Evolutionary conservation across 768 basidiomycete genomes (phyloP), one percentile per base, ranked within the genome.

Genomic region (Boletus reticulatus): DNA sequence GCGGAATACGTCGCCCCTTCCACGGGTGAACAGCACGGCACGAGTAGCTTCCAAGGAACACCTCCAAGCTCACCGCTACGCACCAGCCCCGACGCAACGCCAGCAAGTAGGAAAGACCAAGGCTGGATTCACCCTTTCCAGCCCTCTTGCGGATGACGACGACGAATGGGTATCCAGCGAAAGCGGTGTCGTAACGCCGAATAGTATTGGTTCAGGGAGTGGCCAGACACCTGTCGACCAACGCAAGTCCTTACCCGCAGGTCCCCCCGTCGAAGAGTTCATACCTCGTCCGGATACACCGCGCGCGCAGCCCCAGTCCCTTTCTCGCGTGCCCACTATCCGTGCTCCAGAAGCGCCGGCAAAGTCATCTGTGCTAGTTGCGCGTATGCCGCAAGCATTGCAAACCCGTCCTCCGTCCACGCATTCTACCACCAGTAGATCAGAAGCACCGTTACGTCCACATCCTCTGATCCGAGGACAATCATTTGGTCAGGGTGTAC

Each of bases 111-210:
- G 57, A 52, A 73, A 73, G 60, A 66, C 71, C 12, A 84, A 82
- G 65, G 64, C 73, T 22, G 85, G 82, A 6, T 88, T 89, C 64
- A 80, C 81, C 13, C 76, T 88, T 53, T 76, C 84, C 10, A 80
- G 76, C 48, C 73, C 80, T 31, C 74, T 72, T 39, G 78, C 71
- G 24, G 79, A 76, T 38, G 78, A 76, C 13, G 87, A 88, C 12
- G 87, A 88, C 52, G 89, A 83, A 53, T 90, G 88, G 88, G 78
- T 87, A 1, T 90, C 88, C 27, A 88, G 84, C 66, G 87, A 88
- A 69, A 89, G 87, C 63, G 88, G 87, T 8, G 85, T 82, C 0
- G 87, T 74, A 1, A 90, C 88, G 2, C 89, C 88, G 5, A 80
- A 78, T 60, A 72, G 76, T 13, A 57, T 73, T 48, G 76, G 76